Conservation (phyloP, 768 basidiomycete species). For the Kwoniella sp. region DNA sequence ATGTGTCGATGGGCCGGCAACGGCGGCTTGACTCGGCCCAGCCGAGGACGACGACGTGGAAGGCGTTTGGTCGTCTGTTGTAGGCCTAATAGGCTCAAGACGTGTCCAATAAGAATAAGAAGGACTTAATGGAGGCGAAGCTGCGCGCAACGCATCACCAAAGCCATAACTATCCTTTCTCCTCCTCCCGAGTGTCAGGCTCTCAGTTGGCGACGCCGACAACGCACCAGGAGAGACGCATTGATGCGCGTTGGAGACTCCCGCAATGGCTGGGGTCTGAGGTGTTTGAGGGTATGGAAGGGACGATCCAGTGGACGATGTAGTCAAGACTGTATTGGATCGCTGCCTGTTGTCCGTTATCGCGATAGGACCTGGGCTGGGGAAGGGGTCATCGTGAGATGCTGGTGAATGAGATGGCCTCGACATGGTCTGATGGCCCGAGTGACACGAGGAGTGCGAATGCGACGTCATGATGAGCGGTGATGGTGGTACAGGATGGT, state of each 20-base stretch:
- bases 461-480: neutral
- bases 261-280: conserved; percentile 20
- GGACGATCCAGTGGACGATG: conserved; percentile 24
- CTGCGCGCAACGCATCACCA: neutral
- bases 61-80: neutral
- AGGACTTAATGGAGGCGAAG: neutral
- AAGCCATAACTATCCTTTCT: conserved; percentile 21
- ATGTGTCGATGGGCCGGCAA: neutral
- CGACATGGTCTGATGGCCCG: neutral
- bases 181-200: neutral
- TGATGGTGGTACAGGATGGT: neutral
- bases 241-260: conserved; percentile 8
- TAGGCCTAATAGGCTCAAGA: neutral
- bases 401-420: neutral
- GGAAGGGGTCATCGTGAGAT: conserved; percentile 3
- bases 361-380: neutral
- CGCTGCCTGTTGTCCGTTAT: conserved; percentile 11
- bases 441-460: neutral
- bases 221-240: neutral
- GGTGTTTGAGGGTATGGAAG: conserved; percentile 22
- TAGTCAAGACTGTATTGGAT: conserved; percentile 24
- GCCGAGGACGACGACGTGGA: neutral
- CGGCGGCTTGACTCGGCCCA: neutral
- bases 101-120: neutral
- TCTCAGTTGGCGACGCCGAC: conserved; percentile 5